phyloP scores from a whole-genome alignment of 192 early-diverging fungal genomes.

The Polychytrium aggregatum region DNA sequence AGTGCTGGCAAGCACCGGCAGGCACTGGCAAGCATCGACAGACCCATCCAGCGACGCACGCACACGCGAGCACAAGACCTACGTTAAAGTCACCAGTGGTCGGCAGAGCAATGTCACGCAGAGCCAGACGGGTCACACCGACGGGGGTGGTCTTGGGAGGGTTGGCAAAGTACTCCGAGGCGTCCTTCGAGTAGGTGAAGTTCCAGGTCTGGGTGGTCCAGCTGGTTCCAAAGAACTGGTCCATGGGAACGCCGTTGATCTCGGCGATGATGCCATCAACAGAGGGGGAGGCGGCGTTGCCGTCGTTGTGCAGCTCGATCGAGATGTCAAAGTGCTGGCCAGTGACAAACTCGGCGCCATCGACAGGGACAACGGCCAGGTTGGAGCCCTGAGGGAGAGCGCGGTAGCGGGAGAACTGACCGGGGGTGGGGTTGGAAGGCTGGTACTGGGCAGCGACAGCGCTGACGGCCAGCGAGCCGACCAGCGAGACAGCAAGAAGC shows the following conservation, averaged over 20 bases:
- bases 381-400: slow-evolving; percentile 15
- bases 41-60: background rate
- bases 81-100: slow-evolving; percentile 4
- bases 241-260: slow-evolving; percentile 26
- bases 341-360: slow-evolving; percentile 43
- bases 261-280: slow-evolving; percentile 31
- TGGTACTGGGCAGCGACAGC: slow-evolving; percentile 7
- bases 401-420: slow-evolving; percentile 15
- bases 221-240: slow-evolving; percentile 26
- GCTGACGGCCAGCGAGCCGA: slow-evolving; percentile 2
- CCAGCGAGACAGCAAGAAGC: too few species aligned
- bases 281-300: slow-evolving; percentile 9
- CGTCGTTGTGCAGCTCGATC: slow-evolving; percentile 46
- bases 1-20: background rate
- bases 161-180: slow-evolving; percentile 16
- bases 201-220: slow-evolving; percentile 39
- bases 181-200: slow-evolving; percentile 35
- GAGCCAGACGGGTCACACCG: slow-evolving; percentile 21
- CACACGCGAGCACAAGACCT: background rate
- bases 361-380: slow-evolving; percentile 13
- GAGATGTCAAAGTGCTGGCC: slow-evolving; percentile 48
- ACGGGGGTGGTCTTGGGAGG: slow-evolving; percentile 29
- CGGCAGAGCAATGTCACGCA: background rate
- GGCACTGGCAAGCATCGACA: too few species aligned
- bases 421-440: slow-evolving; percentile 12